A percentile compares a stretch with the other conserved stretches of the same genome.
phyloP scores from a whole-genome alignment of 2,329 filamentous ascomycete genomes.

The Paracorniculantispora psalliotae region DNA sequence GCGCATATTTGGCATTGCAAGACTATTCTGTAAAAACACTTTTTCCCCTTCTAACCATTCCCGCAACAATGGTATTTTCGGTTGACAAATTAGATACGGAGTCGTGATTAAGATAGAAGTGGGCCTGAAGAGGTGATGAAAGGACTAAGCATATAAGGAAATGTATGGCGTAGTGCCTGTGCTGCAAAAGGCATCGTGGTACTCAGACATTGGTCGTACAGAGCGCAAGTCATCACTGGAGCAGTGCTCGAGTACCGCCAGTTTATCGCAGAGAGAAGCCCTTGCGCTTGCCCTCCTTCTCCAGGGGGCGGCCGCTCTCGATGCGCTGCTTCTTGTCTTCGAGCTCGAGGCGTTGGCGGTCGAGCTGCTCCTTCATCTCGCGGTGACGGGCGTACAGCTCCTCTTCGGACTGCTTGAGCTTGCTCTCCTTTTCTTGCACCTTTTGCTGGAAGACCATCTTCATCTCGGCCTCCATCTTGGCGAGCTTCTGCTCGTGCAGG shows the following conservation, averaged over 20 bases:
- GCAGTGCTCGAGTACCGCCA: conserved; percentile 19
- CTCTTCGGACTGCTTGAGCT: conserved; percentile 98
- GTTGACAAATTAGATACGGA: conserved; percentile 30
- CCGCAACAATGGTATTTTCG: conserved; percentile 14
- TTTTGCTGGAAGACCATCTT: conserved; percentile 99
- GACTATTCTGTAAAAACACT: conserved; percentile 15
- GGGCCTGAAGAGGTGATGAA: conserved; percentile 29
- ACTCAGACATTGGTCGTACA: conserved; percentile 52
- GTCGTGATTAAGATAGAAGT: conserved; percentile 37
- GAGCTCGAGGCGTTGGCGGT: conserved; percentile 87
- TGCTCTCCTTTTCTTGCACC: conserved; percentile 99
- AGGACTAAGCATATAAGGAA: conserved; percentile 40
- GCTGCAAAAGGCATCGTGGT: conserved; percentile 54
- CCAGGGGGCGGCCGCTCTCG: conserved; percentile 91
- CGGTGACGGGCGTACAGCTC: conserved; percentile 96
- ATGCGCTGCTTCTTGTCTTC: conserved; percentile 97
- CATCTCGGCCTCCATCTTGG: conserved; percentile 99
- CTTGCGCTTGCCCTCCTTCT: conserved; percentile 98
- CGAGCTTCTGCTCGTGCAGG: conserved; percentile 98
- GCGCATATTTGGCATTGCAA: conserved; percentile 13
- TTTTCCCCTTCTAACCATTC: conserved; percentile 13
- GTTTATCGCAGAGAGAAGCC: conserved; percentile 94
- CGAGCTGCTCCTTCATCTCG: conserved; percentile 99
- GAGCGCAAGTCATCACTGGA: conserved; percentile 21
- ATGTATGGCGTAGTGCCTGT: conserved; percentile 52